phyloP scores from a whole-genome alignment of 2,329 filamentous ascomycete genomes.

The Xylaria sp. region DNA sequence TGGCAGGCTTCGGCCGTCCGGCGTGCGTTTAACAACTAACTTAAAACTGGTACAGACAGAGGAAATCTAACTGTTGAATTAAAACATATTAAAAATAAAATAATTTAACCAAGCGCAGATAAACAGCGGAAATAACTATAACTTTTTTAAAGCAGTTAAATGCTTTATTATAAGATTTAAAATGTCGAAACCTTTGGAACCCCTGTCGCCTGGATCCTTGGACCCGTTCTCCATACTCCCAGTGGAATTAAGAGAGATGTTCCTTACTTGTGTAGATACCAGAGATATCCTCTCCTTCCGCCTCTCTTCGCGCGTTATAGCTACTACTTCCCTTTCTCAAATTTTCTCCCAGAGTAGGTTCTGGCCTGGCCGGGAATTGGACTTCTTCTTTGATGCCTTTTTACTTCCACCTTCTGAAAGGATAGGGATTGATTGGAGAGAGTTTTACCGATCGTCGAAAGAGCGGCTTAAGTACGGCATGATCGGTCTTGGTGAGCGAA shows the following conservation, averaged over 20 bases:
- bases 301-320: constrained; percentile 43
- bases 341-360: constrained; percentile 45
- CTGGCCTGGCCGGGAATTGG: constrained; percentile 43
- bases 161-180: constrained; percentile 17
- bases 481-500: constrained; percentile 42
- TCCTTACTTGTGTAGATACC: constrained; percentile 41
- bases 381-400: constrained; percentile 44
- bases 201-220: neutral
- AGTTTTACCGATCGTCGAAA: constrained; percentile 39
- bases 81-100: constrained; percentile 23
- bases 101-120: constrained; percentile 17
- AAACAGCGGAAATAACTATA: constrained; percentile 18
- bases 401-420: constrained; percentile 31
- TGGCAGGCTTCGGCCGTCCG: neutral
- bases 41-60: constrained; percentile 8
- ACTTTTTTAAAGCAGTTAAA: constrained; percentile 20
- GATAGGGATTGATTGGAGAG: constrained; percentile 40
- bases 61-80: no score
- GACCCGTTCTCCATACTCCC: constrained; percentile 43
- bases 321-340: constrained; percentile 39
- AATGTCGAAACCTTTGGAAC: neutral
- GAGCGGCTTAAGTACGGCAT: constrained; percentile 32
- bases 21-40: constrained; percentile 1
- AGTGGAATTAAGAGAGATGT: constrained; percentile 40
- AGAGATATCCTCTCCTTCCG: constrained; percentile 37